Evolutionary conservation across 306 rosid species (phyloP), one percentile per base, ranked within the genome.

Genomic region (Ormosia semicastrata): DNA sequence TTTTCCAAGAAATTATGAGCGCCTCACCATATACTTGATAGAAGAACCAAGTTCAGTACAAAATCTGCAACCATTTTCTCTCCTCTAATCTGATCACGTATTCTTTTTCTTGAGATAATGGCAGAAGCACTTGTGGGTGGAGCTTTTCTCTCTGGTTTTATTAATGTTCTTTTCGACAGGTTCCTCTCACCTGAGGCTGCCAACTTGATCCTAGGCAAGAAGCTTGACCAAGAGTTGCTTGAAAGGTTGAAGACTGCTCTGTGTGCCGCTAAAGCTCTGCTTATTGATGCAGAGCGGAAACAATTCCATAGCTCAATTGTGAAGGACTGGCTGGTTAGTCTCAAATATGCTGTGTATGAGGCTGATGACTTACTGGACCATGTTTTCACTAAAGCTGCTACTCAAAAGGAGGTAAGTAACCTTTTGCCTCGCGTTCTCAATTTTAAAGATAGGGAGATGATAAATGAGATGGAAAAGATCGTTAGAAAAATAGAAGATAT

Each of bases 221-320:
- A 80, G 17, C 60, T 32, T 47, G 17, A 12, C 4, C 4, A 33
- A 0, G 34, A 29, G 9, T 24, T 52, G 18, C 66, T 71, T 13
- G 39, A n/a, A 34, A 3, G 70, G 83, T 14, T 85, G 62, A 17
- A 52, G 33, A 7, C 72, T 4, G 50, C 39, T 4, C n/a, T 81
- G 11, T 49, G 14, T 54, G 30, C 72, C 1, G 71, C 33, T n/a
- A 40, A 40, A 8, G 29, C n/a, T 0, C 59, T 85, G 39, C 60
- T 85, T 7, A 60, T 76, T 17, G 85, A 85, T 64, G 85, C 88
- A 1, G 83, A 85, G 70, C 47, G 29, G 47, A 71, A 76, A 54
- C 73, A 85, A 39, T 12, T 85, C 3, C 18, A 6, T 4, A 12
- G 36, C 13, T 57, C 36, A 0, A 37, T 37, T 0, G 88, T 85